These are phyloP conservation scores for Immersiella caudata DNA, from an alignment of 495 filamentous ascomycete species.

Conservation along the genomic window DNA sequence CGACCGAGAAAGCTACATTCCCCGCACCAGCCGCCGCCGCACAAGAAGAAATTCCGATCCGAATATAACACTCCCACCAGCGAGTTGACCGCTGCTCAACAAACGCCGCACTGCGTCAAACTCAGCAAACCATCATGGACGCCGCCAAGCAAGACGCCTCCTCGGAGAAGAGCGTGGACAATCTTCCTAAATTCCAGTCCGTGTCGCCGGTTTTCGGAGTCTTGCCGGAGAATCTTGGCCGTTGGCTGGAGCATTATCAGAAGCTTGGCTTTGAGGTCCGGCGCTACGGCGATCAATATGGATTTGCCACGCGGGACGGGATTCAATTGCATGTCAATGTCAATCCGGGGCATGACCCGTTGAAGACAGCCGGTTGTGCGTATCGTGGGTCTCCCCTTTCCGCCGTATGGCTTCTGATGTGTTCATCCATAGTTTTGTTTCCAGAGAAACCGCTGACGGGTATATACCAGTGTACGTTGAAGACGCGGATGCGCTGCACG, in stretches of 20 bases:
- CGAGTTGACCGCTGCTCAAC: not conserved
- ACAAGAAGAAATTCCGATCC: not conserved
- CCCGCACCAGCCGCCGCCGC: not conserved
- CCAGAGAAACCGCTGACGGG: no score
- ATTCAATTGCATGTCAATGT: slow-evolving; percentile 8
- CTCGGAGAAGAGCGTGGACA: not conserved
- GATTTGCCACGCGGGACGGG: slow-evolving; percentile 10
- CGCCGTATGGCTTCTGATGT: no score
- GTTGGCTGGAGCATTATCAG: slow-evolving; percentile 16
- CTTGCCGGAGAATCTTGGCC: slow-evolving; percentile 8
- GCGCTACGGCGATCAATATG: slow-evolving; percentile 8
- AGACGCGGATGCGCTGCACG: slow-evolving; percentile 13
- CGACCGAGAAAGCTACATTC: not conserved
- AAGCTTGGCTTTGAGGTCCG: slow-evolving; percentile 12
- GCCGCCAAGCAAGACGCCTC: not conserved
- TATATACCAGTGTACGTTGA: slow-evolving; percentile 19
- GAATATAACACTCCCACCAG: no score
- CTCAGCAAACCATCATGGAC: no score
- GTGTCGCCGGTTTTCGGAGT: slow-evolving; percentile 31
- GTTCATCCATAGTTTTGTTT: no score
- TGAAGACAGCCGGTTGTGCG: slow-evolving; percentile 14
- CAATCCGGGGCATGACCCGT: slow-evolving; percentile 13
- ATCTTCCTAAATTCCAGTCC: slow-evolving; percentile 32
- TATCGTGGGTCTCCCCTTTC: no score
- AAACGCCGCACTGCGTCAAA: no score